phyloP scores from a whole-genome alignment of 345 rosid species.

The Pelargonium nanum region DNA sequence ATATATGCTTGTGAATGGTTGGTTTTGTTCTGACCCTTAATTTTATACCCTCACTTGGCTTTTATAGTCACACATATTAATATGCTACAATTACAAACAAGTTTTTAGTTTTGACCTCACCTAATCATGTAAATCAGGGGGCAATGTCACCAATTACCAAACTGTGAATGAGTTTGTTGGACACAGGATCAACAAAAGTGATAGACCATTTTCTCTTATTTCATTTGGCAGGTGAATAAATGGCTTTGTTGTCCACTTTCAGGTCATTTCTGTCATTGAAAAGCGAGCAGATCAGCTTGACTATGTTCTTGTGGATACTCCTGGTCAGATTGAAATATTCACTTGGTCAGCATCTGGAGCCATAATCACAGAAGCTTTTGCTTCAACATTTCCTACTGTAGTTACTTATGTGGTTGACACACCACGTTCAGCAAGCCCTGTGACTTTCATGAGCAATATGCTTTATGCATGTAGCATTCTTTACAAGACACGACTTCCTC shows the following conservation, averaged over 20 bases:
- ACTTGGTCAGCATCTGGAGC: slow-evolving; percentile 25
- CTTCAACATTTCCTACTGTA: slow-evolving; percentile 22
- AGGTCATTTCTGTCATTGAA: slow-evolving; percentile 16
- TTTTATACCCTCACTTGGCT: neutral
- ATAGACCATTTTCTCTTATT: neutral
- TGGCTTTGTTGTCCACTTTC: neutral
- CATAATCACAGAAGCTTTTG: slow-evolving; percentile 21
- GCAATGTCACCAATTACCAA: too few species aligned
- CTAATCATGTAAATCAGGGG: too few species aligned
- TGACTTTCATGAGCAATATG: slow-evolving; percentile 46
- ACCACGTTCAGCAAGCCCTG: slow-evolving; percentile 34
- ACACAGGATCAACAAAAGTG: too few species aligned
- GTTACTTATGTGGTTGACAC: slow-evolving; percentile 41
- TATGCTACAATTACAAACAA: neutral
- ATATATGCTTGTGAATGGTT: too few species aligned
- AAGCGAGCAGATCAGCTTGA: slow-evolving; percentile 21
- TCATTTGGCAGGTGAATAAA: too few species aligned
- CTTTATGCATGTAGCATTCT: slow-evolving; percentile 42
- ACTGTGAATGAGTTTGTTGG: too few species aligned
- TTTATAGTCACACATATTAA: neutral
- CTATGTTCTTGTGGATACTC: slow-evolving; percentile 25
- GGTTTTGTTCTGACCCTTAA: too few species aligned
- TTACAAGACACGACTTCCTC: slow-evolving; percentile 36
- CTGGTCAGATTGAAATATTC: slow-evolving; percentile 22
- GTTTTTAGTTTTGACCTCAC: neutral